A percentile compares a stretch with the other conserved stretches of the same genome.
Conservation (phyloP, 441 rosid genomes). For the Corymbia citriodora region DNA sequence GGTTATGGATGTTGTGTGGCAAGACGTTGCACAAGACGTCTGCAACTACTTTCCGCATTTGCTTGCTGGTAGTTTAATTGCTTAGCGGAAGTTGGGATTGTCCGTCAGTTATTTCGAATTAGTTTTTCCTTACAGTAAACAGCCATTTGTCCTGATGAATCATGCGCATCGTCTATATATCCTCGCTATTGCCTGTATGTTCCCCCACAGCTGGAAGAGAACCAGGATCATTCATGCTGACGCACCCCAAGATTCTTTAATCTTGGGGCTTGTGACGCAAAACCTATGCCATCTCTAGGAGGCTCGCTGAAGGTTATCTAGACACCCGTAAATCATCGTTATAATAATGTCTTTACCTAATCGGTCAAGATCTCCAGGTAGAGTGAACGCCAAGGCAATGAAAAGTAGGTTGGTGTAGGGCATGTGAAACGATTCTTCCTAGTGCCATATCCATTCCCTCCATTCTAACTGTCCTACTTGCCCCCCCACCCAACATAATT, state of each 20-base stretch:
- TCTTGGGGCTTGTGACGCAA: background rate
- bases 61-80: background rate
- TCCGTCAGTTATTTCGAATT: background rate
- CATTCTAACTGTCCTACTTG: background rate
- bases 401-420: background rate
- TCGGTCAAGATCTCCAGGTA: background rate
- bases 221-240: background rate
- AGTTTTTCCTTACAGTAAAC: background rate
- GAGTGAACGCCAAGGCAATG: background rate
- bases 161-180: background rate
- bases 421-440: background rate
- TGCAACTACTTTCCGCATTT: background rate
- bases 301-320: background rate
- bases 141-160: background rate
- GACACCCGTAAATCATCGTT: background rate
- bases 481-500: background rate
- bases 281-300: background rate
- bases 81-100: background rate
- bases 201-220: background rate
- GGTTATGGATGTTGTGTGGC: background rate
- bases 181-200: background rate
- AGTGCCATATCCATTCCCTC: background rate
- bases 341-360: background rate
- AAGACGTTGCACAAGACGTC: background rate
- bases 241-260: background rate